Conservation (phyloP, 2,329 filamentous ascomycete species). For the Penicillium sp. region DNA sequence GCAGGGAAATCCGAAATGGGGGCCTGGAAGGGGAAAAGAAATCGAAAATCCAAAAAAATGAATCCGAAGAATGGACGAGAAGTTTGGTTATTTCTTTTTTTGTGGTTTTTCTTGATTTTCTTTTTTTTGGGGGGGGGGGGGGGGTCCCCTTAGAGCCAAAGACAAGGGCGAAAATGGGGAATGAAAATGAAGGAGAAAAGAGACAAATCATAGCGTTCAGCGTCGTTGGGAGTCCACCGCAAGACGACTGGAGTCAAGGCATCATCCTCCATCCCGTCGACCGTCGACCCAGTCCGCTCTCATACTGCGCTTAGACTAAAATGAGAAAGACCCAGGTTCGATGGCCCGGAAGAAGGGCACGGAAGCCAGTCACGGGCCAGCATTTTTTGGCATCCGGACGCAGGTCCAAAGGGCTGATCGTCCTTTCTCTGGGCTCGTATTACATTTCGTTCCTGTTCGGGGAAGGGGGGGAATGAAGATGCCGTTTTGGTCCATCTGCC, state of each 20-base stretch:
- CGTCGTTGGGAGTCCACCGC: too few species aligned
- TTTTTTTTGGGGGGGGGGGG: too few species aligned
- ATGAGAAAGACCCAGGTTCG: slow-evolving; percentile 24
- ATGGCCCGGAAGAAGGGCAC: slow-evolving; percentile 27
- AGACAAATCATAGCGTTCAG: too few species aligned
- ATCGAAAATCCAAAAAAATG: slow-evolving; percentile 28
- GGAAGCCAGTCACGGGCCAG: slow-evolving; percentile 25
- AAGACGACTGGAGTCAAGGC: slow-evolving; percentile 31
- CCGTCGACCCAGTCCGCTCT: slow-evolving; percentile 20
- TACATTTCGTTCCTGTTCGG: neutral
- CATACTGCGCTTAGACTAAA: neutral
- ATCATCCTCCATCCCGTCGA: slow-evolving; percentile 21
- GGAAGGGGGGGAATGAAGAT: slow-evolving; percentile 5
- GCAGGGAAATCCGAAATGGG: slow-evolving; percentile 15
- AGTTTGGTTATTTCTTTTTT: too few species aligned
- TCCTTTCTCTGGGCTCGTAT: slow-evolving; percentile 30
- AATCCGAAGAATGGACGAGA: slow-evolving; percentile 3
- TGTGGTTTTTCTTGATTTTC: too few species aligned
- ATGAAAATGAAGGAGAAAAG: too few species aligned
- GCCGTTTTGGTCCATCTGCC: slow-evolving; percentile 26
- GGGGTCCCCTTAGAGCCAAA: too few species aligned
- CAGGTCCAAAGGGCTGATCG: slow-evolving; percentile 38
- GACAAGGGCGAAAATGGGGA: too few species aligned
- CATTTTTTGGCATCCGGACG: slow-evolving; percentile 32
- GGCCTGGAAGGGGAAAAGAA: neutral